Conservation (phyloP, 108 stramenopile species). For the Halocafeteria seosinensis region DNA sequence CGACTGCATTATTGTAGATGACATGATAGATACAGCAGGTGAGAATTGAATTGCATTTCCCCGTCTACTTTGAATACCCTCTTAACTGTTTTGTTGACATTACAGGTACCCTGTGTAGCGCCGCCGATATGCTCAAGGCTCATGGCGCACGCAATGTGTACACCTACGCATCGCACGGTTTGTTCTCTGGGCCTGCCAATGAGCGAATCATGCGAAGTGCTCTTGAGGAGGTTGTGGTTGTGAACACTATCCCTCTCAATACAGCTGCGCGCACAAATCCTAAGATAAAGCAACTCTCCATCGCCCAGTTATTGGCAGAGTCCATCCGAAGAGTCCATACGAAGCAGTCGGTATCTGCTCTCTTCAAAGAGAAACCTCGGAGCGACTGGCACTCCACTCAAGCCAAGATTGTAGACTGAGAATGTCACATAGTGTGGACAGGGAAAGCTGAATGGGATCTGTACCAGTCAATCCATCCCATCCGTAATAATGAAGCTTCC, state of each 20-base stretch:
- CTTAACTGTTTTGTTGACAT: no score
- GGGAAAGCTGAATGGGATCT: no score
- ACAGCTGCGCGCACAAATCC: slow-evolving; percentile 50
- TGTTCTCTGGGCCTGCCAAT: slow-evolving; percentile 86
- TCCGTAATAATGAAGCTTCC: no score
- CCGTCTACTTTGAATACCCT: no score
- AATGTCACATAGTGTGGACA: no score
- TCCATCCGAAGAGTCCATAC: slow-evolving; percentile 97
- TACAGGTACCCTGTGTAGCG: slow-evolving; percentile 85
- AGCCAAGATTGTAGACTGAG: no score
- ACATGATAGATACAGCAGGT: slow-evolving; percentile 99
- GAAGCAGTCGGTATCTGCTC: slow-evolving; percentile 91
- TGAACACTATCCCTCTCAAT: slow-evolving; percentile 39
- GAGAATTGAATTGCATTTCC: no score
- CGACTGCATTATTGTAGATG: slow-evolving; percentile 97
- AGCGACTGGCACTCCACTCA: no score
- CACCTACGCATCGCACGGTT: slow-evolving; percentile 94
- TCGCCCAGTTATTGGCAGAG: slow-evolving; percentile 84
- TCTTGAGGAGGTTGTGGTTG: slow-evolving; percentile 65
- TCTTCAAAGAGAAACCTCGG: slow-evolving; percentile 99
- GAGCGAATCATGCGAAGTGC: slow-evolving; percentile 75
- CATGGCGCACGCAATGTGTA: slow-evolving; percentile 90
- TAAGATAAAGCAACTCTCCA: slow-evolving; percentile 74
- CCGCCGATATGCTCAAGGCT: slow-evolving; percentile 74
- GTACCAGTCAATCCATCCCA: no score